Conservation (phyloP, 148 eudicot genomes). For the Rhododendron simsii region DNA sequence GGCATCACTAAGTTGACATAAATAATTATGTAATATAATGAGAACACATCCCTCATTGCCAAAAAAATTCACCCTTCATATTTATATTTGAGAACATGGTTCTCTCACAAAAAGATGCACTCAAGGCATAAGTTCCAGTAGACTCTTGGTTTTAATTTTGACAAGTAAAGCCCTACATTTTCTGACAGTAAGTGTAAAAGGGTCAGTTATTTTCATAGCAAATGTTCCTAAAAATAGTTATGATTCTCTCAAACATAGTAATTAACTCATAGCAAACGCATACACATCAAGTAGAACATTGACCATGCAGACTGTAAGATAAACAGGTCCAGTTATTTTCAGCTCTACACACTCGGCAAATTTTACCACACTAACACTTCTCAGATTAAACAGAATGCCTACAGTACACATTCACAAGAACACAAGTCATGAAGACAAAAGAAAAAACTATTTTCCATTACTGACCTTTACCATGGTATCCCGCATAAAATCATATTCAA, state of each 20-base stretch:
- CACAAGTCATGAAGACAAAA: neutral
- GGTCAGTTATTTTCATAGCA: too few relatives aligned
- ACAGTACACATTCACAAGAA: neutral
- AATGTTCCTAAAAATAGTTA: neutral
- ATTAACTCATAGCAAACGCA: neutral
- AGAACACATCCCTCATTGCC: neutral
- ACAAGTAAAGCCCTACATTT: neutral
- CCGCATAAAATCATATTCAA: slow-evolving; percentile 81
- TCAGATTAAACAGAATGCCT: neutral
- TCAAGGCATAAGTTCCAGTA: neutral
- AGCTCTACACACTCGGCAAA: neutral
- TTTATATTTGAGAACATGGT: neutral
- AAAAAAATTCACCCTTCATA: neutral
- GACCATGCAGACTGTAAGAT: neutral
- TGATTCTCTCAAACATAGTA: neutral
- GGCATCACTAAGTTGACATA: neutral
- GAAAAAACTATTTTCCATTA: neutral
- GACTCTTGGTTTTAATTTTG: neutral
- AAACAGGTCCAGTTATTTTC: neutral
- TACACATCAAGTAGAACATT: neutral
- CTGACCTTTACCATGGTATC: slow-evolving; percentile 85
- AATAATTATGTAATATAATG: neutral
- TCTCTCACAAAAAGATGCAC: neutral
- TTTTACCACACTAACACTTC: neutral
- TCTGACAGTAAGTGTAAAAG: too few relatives aligned